Base-by-base conservation (phyloP, 345 rosid genomes). In the Syzygium jambos region DNA sequence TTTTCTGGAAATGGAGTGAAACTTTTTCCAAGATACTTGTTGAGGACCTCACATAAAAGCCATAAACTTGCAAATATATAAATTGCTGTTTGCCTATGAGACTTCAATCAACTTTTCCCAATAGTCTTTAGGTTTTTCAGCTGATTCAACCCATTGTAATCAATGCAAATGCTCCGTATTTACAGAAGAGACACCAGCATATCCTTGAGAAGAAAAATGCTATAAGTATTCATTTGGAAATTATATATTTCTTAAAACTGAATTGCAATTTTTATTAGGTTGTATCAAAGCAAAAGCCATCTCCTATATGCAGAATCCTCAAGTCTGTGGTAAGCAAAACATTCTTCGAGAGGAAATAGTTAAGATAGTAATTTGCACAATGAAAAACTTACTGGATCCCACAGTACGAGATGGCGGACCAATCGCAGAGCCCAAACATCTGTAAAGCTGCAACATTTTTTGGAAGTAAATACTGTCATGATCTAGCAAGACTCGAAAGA, bases 391-490 rank as follows among this genome's bases (percentile, higher is more conserved):
- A 96, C 98, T 27, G 98, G 97, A 92, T 97, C 92, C 98, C 98
- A 96, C 16, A 90, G 94, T 89, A 96, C 89, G 46, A 97, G 92
- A 86, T 92, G 92, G 87, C 98, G 95, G 88, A 96, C 99, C 88
- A 97, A 92, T 90, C 98, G 93, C 91, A 97, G 88, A 52, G 98
- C 99, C 96, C 93, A 93, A 73, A 96, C 89, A 91, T 94, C 92
- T 49, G 97, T 95, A 91, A 97, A 97, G 90, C 98, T 97, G 92
- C 89, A 90, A 52, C 86, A 51, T 78, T 52, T 87, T 85, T 59
- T 53, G 52, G 30, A 88, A 89, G 17, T 51, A 51, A 57, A n/a
- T 12, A 11, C 29, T 56, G 56, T 73, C 83, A 68, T 49, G 80
- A 85, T 57, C 83, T 34, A 52, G 54, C 77, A 56, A 54, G 29